phyloP scores from a whole-genome alignment of 352 stramenopile genomes.

The Pythium scleroteichum region DNA sequence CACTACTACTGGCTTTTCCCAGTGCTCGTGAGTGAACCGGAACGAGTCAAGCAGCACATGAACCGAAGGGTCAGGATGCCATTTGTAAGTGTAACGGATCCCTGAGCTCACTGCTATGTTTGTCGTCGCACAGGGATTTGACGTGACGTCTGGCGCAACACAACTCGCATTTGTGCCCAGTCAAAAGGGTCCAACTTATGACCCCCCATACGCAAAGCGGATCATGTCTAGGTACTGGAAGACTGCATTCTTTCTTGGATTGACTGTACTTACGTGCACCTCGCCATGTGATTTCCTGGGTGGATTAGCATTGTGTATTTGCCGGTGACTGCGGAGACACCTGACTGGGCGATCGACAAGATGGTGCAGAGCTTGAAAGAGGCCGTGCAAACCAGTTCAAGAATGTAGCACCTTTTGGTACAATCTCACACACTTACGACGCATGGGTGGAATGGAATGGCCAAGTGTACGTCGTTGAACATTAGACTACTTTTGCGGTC shows the following conservation, averaged over 20 bases:
- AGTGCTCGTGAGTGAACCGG: conserved; percentile 60
- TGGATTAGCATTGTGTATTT: conserved; percentile 68
- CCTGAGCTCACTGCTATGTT: background rate
- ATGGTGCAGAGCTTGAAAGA: conserved; percentile 67
- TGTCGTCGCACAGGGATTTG: conserved; percentile 57
- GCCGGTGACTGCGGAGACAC: conserved; percentile 74
- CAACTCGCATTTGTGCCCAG: conserved; percentile 72
- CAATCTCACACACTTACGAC: no score
- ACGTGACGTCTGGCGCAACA: conserved; percentile 76
- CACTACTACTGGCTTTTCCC: conserved; percentile 88
- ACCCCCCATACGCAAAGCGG: conserved; percentile 61
- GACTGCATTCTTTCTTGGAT: no score
- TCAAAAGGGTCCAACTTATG: conserved; percentile 44
- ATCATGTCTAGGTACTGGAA: conserved; percentile 84
- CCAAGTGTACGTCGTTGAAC: no score
- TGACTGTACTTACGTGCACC: no score
- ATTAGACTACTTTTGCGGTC: no score
- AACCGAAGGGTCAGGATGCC: conserved; percentile 58
- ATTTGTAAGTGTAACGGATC: no score
- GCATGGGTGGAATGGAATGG: no score
- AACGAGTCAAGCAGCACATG: conserved; percentile 63
- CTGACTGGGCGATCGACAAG: conserved; percentile 76
- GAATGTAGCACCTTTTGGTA: background rate
- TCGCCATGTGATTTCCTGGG: background rate
- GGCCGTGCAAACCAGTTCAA: conserved; percentile 32